These are phyloP conservation scores for Nicotiana sylvestris DNA, from an alignment of 257 asterid species.

Conservation along the genomic window DNA sequence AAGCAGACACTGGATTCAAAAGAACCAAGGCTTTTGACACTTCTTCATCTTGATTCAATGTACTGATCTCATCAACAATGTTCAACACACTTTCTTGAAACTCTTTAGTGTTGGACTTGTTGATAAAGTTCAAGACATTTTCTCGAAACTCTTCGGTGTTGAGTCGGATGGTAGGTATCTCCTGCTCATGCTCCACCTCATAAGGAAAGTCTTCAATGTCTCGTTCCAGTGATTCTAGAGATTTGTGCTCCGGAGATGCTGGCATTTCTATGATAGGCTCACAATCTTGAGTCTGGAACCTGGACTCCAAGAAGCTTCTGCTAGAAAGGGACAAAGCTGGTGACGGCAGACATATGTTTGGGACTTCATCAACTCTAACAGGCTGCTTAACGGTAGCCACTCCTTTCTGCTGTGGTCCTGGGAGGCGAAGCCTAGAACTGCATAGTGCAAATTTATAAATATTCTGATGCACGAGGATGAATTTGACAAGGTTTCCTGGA, in stretches of 20 bases:
- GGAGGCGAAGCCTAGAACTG: slow-evolving; percentile 35
- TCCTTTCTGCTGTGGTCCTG: slow-evolving; percentile 22
- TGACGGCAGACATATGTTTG: background rate
- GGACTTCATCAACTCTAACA: slow-evolving; percentile 15
- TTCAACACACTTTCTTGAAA: slow-evolving; percentile 3
- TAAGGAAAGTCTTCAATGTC: slow-evolving; percentile 34
- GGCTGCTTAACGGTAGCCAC: background rate
- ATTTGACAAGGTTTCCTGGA: background rate
- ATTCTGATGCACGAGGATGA: background rate
- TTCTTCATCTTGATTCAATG: background rate
- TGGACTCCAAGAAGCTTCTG: background rate
- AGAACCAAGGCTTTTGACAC: slow-evolving; percentile 30
- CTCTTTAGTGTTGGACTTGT: slow-evolving; percentile 12
- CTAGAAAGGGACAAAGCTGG: background rate
- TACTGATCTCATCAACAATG: background rate
- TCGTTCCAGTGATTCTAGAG: slow-evolving; percentile 18
- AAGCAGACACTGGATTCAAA: slow-evolving; percentile 12
- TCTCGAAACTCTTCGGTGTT: slow-evolving; percentile 15
- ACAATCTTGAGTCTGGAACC: background rate
- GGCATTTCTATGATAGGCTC: slow-evolving; percentile 57
- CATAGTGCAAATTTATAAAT: slow-evolving; percentile 5
- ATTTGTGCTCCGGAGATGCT: slow-evolving; percentile 30
- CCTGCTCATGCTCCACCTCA: slow-evolving; percentile 28
- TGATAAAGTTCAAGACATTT: slow-evolving; percentile 2
- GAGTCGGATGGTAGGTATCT: slow-evolving; percentile 29